Conservation (phyloP, 257 asterid genomes). For the Thymus quinquecostatus region DNA sequence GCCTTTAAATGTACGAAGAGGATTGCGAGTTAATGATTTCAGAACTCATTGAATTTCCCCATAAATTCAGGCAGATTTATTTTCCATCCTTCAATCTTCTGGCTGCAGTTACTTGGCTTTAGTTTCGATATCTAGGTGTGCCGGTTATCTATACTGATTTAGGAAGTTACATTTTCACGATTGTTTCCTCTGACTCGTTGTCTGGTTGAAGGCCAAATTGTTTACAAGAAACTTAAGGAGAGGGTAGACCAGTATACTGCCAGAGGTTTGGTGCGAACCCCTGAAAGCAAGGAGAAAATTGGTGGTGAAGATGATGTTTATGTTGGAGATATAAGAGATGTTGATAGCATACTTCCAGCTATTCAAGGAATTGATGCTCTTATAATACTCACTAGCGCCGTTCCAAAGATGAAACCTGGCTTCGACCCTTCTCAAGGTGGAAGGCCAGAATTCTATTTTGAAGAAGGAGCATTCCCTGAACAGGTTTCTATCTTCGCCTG, state of each 20-base stretch:
- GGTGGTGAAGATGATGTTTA: constrained; percentile 84
- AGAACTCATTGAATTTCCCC: neutral
- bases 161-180: neutral
- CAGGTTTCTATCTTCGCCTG: constrained; percentile 51
- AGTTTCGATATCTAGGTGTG: neutral
- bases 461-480: constrained; percentile 84
- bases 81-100: neutral
- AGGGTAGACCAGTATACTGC: constrained; percentile 55
- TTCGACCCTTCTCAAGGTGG: constrained; percentile 82
- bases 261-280: constrained; percentile 82
- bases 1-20: neutral
- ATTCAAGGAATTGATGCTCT: constrained; percentile 80
- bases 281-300: constrained; percentile 85
- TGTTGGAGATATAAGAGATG: constrained; percentile 69
- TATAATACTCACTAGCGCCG: constrained; percentile 90
- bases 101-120: neutral
- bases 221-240: constrained; percentile 88
- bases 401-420: constrained; percentile 94
- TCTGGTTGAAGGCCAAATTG: constrained; percentile 80
- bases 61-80: neutral
- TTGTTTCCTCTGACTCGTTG: neutral
- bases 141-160: neutral
- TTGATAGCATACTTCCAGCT: constrained; percentile 62
- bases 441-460: constrained; percentile 89
- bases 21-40: neutral